phyloP scores from a whole-genome alignment of 2,329 filamentous ascomycete species.

The Fusarium napiforme region DNA sequence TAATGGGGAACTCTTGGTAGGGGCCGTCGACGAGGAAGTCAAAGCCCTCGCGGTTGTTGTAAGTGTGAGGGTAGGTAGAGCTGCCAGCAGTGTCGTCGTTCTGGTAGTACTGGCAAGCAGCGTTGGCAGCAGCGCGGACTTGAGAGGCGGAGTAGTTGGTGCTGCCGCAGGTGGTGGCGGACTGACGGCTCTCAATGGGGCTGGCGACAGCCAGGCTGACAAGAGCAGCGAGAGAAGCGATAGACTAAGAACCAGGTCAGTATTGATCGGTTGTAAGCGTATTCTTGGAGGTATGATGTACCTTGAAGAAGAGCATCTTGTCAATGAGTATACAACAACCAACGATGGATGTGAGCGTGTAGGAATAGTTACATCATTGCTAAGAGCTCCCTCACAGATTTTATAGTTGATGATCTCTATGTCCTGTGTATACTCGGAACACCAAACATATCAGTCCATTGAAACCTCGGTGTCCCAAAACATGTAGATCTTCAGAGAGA shows the following conservation, averaged over 20 bases:
- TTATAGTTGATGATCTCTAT: not conserved
- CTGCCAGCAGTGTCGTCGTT: conserved; percentile 40
- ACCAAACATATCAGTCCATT: not conserved
- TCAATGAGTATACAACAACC: not conserved
- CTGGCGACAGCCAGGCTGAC: conserved; percentile 44
- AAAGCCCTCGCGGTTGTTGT: conserved; percentile 54
- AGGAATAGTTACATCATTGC: not conserved
- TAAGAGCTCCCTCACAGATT: not conserved
- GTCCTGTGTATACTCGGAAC: not conserved
- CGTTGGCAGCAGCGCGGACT: conserved; percentile 44
- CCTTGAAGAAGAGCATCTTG: conserved; percentile 41
- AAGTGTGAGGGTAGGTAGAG: conserved; percentile 53
- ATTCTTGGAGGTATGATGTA: not conserved
- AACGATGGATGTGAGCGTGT: not conserved
- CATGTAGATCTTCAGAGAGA: not conserved
- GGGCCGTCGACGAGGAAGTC: conserved; percentile 48
- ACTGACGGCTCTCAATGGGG: conserved; percentile 41
- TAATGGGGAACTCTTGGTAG: conserved; percentile 55
- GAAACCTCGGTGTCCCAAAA: conserved; percentile 13
- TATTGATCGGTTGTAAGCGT: not conserved
- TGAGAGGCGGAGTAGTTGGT: conserved; percentile 44
- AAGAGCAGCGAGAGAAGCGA: conserved; percentile 45
- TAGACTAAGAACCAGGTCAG: conserved; percentile 12
- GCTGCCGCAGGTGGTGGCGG: conserved; percentile 47
- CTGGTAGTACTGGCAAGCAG: conserved; percentile 43